Conservation (phyloP, 495 filamentous ascomycete species). For the Neurospora sp. region DNA sequence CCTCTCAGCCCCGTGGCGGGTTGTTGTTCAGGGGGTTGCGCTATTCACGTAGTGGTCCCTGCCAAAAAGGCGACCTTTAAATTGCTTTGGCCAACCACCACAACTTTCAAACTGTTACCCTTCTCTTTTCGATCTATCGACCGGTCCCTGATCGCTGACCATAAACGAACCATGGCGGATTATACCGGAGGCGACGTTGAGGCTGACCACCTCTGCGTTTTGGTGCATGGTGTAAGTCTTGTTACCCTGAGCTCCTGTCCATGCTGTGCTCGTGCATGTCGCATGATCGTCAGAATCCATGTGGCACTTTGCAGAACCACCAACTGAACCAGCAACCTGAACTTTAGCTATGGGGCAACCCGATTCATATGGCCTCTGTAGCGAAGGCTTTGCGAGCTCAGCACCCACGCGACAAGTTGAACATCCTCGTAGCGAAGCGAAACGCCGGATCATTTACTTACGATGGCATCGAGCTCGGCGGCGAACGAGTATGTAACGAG, state of each 20-base stretch:
- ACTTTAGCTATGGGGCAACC: slow-evolving; percentile 81
- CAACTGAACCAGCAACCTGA: slow-evolving; percentile 15
- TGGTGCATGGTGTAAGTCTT: slow-evolving; percentile 74
- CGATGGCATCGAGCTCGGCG: slow-evolving; percentile 86
- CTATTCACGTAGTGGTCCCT: neutral
- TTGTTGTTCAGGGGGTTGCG: neutral
- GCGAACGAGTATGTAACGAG: slow-evolving; percentile 78
- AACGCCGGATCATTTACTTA: slow-evolving; percentile 84
- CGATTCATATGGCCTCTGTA: slow-evolving; percentile 65
- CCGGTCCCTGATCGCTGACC: neutral
- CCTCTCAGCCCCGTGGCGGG: neutral
- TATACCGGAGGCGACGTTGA: slow-evolving; percentile 27
- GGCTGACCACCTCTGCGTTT: slow-evolving; percentile 73
- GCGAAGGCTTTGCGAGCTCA: slow-evolving; percentile 55
- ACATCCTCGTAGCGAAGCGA: slow-evolving; percentile 66
- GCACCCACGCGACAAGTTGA: slow-evolving; percentile 51
- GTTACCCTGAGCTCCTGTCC: neutral
- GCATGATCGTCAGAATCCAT: neutral
- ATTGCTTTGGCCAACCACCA: neutral
- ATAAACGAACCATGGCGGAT: slow-evolving; percentile 12
- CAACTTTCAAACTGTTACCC: neutral
- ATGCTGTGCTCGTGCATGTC: slow-evolving; percentile 1
- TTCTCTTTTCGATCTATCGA: neutral
- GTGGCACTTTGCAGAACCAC: neutral
- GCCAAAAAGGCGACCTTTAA: neutral